Evolutionary conservation across 2,329 filamentous ascomycete genomes (phyloP), one percentile per base, ranked within the genome.

Genomic region (Diaporthe velutina): DNA sequence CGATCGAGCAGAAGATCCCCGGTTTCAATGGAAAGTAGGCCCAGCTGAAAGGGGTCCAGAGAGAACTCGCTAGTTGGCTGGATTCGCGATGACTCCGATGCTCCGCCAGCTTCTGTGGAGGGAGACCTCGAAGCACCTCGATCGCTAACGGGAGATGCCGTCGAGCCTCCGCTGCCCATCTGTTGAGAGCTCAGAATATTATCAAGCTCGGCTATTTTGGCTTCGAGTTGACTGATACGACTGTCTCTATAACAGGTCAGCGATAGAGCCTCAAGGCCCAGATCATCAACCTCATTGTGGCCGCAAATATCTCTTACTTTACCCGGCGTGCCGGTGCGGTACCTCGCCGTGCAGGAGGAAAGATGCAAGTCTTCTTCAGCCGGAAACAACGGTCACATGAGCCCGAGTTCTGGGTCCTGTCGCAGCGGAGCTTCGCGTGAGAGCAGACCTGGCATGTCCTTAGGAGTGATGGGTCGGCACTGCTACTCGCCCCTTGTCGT

Each of bases 361-460:
- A 83, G 17, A 82, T 76, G 67, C 82, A 83, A 1, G 77, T 74
- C 72, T 83, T 83, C n/a, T 77, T 78, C 4, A 83, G 77, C 30
- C 82, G 79, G 67, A 82, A 74, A 74, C 82, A 83, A 28, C 82
- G 75, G 42, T 83, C 81, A 74, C 82, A 83, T 55, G 79, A 75
- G 33, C 77, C 79, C 13, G 81, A 81, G n/a, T 82, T 78, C 28
- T 83, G 81, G 0, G 82, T 80, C 54, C 81, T 82, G 58, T 81
- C 79, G 73, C 82, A 83, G 22, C 81, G 77, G n/a, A 83, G 83
- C 58, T 83, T 83, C 70, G 82, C 82, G 33, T 81, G 80, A 71
- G 82, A 82, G 74, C 82, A 83, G 30, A 81, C 81, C 74, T 82
- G 81, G 55, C 82, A 83, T 10, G 82, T 83, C 70, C 82, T 83